A percentile compares a stretch with the other conserved stretches of the same genome.
Evolutionary conservation across 163 green algal species (phyloP).

Genomic region (Chloromonas sp.): DNA sequence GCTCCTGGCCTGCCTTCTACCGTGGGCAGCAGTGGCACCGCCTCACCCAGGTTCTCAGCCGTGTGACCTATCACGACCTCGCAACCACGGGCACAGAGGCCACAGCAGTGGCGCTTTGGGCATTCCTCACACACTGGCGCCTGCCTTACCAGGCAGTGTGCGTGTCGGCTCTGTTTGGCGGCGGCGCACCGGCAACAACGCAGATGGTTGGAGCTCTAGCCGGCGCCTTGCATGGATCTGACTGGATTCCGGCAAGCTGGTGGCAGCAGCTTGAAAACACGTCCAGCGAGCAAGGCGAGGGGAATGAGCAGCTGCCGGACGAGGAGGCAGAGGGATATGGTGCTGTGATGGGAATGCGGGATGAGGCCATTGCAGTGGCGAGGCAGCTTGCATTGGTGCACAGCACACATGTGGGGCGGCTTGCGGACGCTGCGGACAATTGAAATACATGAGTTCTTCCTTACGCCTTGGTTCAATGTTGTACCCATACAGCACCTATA

Average conservation of each 20-base stretch:
- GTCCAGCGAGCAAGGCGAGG: neutral
- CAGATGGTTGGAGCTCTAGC: conserved; percentile 24
- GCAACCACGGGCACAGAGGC: conserved; percentile 27
- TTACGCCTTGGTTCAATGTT: no score
- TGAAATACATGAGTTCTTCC: no score
- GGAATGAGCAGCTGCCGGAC: no score
- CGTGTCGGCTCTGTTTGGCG: conserved; percentile 30
- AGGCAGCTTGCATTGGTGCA: neutral
- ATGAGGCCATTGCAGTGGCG: neutral
- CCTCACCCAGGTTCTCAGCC: conserved; percentile 1
- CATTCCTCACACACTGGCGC: conserved; percentile 24
- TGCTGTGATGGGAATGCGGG: conserved; percentile 1
- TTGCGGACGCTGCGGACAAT: no score
- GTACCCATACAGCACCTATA: no score
- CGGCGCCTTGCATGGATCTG: conserved; percentile 26
- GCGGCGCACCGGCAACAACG: conserved; percentile 23
- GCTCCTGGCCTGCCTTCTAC: conserved; percentile 12
- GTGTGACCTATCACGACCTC: conserved; percentile 13
- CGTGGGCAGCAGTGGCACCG: conserved; percentile 8
- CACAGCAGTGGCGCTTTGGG: conserved; percentile 29
- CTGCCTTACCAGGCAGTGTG: conserved; percentile 34
- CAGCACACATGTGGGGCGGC: no score
- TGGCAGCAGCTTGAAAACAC: conserved; percentile 23
- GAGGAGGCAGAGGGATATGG: neutral
- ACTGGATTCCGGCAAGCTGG: conserved; percentile 33